Evolutionary conservation across 371 early-diverging fungal species (phyloP).

Genomic region (Scutellospora calospora): DNA sequence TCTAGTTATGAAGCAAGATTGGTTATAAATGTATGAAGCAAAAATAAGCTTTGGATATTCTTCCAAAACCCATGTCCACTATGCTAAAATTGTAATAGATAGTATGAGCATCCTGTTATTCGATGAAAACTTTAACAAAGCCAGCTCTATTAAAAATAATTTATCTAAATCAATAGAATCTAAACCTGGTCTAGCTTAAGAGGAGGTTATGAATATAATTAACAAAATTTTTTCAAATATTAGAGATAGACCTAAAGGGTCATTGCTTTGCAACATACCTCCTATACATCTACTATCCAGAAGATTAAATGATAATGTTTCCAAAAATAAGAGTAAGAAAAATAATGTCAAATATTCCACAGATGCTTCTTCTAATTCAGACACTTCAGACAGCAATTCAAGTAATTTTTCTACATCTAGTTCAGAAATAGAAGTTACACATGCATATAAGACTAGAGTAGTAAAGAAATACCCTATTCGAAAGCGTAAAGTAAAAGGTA

Average conservation of each 20-base stretch:
- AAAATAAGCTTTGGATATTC: constrained; percentile 26
- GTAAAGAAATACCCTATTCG: no score
- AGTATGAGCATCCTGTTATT: constrained; percentile 34
- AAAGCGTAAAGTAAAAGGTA: no score
- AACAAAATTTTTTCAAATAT: constrained; percentile 31
- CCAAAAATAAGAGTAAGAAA: neutral
- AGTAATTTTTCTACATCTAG: no score
- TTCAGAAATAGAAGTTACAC: no score
- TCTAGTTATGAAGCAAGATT: constrained; percentile 10
- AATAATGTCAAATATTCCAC: no score
- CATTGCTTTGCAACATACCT: neutral
- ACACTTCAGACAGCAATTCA: no score
- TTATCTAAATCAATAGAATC: constrained; percentile 36
- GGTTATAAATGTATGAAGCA: constrained; percentile 30
- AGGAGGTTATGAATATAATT: constrained; percentile 26
- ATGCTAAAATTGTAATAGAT: constrained; percentile 28
- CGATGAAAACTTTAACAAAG: constrained; percentile 22
- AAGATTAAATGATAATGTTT: neutral
- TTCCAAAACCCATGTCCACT: neutral
- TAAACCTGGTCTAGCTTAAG: constrained; percentile 31
- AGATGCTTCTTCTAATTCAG: neutral
- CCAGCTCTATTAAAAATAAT: constrained; percentile 29
- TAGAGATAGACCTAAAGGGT: neutral
- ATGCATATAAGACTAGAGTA: no score
- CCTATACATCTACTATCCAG: neutral